A percentile compares a stretch with the other conserved stretches of the same genome.
Evolutionary conservation across 1,284 basidiomycete species (phyloP).

Genomic region (Leccinum griseonigrum): DNA sequence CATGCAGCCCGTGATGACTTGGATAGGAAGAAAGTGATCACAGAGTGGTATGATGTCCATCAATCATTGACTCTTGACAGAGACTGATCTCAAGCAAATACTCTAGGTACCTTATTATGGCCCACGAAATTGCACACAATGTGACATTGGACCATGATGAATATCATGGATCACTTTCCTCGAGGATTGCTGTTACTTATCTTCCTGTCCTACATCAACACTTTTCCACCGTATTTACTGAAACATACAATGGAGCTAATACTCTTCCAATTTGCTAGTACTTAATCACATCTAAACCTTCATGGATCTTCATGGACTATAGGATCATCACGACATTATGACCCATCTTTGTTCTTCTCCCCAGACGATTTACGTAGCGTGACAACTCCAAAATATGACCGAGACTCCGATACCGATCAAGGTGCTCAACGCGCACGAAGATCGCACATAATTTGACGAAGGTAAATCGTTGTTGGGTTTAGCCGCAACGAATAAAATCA

Average conservation of each 20-base stretch:
- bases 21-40: constrained; percentile 8
- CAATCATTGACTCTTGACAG: not conserved
- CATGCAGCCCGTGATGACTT: not conserved
- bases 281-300: not conserved
- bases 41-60: constrained; percentile 10
- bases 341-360: not conserved
- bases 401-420: constrained; percentile 53
- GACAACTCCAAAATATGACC: constrained; percentile 34
- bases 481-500: not conserved
- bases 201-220: constrained; percentile 1
- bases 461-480: constrained; percentile 55
- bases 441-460: constrained; percentile 54
- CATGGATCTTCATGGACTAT: not conserved
- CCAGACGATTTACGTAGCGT: constrained; percentile 18
- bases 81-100: not conserved
- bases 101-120: constrained; percentile 25
- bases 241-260: not conserved
- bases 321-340: not conserved
- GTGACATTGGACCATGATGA: constrained; percentile 18
- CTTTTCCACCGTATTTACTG: not conserved
- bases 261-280: not conserved
- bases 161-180: constrained; percentile 21
- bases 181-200: constrained; percentile 4
- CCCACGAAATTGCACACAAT: constrained; percentile 26
- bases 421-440: constrained; percentile 37